phyloP scores from a whole-genome alignment of 495 filamentous ascomycete species.

The Lasiosphaeriaceae sp. region DNA sequence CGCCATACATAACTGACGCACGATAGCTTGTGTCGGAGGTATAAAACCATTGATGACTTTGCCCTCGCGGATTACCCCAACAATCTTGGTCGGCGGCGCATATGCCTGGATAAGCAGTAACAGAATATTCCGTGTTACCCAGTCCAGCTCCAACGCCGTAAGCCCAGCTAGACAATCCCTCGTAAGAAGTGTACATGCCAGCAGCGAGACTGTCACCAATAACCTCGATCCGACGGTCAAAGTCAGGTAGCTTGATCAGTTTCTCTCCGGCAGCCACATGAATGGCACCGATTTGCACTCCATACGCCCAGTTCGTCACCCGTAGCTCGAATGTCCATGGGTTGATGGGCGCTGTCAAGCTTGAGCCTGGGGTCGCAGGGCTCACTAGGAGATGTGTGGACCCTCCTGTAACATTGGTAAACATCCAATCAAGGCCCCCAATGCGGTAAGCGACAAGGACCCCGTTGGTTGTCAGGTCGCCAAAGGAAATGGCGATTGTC shows the following conservation, averaged over 20 bases:
- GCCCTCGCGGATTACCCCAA: slow-evolving; percentile 52
- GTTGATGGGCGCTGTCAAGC: slow-evolving; percentile 34
- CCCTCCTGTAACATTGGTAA: slow-evolving; percentile 61
- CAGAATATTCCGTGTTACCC: slow-evolving; percentile 59
- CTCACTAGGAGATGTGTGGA: slow-evolving; percentile 59
- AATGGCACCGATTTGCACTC: slow-evolving; percentile 56
- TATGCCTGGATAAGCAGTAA: slow-evolving; percentile 61
- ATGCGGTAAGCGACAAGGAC: slow-evolving; percentile 61
- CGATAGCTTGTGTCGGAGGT: slow-evolving; percentile 57
- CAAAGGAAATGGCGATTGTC: slow-evolving; percentile 61
- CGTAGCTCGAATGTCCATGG: slow-evolving; percentile 50
- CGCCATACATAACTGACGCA: slow-evolving; percentile 47
- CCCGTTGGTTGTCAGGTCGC: slow-evolving; percentile 50
- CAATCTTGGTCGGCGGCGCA: slow-evolving; percentile 57
- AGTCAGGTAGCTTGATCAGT: slow-evolving; percentile 50
- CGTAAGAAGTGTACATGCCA: slow-evolving; percentile 62
- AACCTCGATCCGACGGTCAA: slow-evolving; percentile 56
- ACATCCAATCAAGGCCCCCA: slow-evolving; percentile 60
- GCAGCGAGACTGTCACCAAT: slow-evolving; percentile 59
- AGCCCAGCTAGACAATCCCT: slow-evolving; percentile 58
- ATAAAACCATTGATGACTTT: slow-evolving; percentile 64
- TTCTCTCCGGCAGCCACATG: slow-evolving; percentile 47
- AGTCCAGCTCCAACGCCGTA: slow-evolving; percentile 57
- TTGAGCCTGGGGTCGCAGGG: slow-evolving; percentile 37
- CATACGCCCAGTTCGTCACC: slow-evolving; percentile 66